Base-by-base conservation (phyloP, 1,139 yeast genomes). In the Geotrichum klebahnii region DNA sequence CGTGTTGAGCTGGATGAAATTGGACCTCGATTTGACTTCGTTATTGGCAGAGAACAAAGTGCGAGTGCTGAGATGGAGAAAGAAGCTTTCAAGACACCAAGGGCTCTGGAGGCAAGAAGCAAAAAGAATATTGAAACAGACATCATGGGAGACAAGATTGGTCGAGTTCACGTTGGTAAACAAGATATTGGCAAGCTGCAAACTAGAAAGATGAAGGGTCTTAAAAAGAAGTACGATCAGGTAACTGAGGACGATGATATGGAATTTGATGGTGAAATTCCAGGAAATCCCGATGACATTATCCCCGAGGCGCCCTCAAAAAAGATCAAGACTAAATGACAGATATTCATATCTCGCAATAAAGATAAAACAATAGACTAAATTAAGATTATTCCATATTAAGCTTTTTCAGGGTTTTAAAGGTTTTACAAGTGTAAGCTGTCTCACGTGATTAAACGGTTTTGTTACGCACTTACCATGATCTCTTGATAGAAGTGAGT, bases 181-280 rank as follows among this genome's bases (percentile, higher is more conserved):
- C 99, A 92, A 75, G 97, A 92, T 67, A 76, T 94, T 67, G 76
- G 79, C 65, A 84, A 83, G 68, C 72, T 92, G 67, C 98, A 92
- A 72, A 90, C 98, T 10, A 82, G 98, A 73, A 92, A 92, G 80
- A 87, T 92, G 96, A 94, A 94, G 78, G 99, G 98, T 66, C 77
- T 92, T 65, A 94, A 94, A 74, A 76, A 88, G 52, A 82, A 78
- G 67, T 89, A 75, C 60, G 96, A 88, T 65, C 96, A 88, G 69
- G 71, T 67, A 14, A 72, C 68, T n/a, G 84, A 76, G 36, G 84
- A 78, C 24, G 80, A 73, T 48, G 65, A 58, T 10, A n/a, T n/a
- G n/a, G 67, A 55, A 10, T 61, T 51, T 12, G 64, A 58, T 26
- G 57, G 41, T 1, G 61, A 41, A 22, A 46, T 39, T 22, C 32